Evolutionary conservation across 75 land plant genomes (phyloP).

Genomic region (Picea sitchensis): DNA sequence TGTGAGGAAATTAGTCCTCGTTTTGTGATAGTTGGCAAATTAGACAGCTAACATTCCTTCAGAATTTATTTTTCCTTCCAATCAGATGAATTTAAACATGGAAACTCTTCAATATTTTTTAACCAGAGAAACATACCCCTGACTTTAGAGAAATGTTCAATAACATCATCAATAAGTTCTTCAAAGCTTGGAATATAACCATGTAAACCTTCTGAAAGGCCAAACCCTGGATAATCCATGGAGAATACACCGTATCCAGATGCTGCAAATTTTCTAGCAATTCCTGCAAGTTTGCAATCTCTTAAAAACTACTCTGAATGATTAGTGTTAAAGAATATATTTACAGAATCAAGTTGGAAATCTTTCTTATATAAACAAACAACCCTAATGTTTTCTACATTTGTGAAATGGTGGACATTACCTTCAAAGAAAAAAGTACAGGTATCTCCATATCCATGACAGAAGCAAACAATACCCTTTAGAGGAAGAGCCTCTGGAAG

Average conservation of each 20-base stretch:
- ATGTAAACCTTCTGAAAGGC: conserved; percentile 78
- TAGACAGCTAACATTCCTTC: background rate
- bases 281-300: conserved; percentile 39
- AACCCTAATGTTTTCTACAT: background rate
- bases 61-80: background rate
- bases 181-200: conserved; percentile 75
- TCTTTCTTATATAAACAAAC: background rate
- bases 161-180: conserved; percentile 62
- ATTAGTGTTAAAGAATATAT: background rate
- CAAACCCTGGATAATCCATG: conserved; percentile 81
- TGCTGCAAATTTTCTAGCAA: conserved; percentile 64
- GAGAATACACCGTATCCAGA: conserved; percentile 73
- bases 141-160: conserved; percentile 57
- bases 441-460: conserved; percentile 99
- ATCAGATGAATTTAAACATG: background rate
- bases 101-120: background rate
- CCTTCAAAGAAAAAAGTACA: conserved; percentile 94
- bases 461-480: conserved; percentile 71
- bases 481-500: conserved; percentile 44
- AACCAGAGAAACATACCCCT: conserved; percentile 29
- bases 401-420: conserved; percentile 17
- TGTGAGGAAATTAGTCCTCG: background rate
- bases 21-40: background rate
- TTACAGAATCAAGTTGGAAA: background rate
- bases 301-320: background rate